Conservation (phyloP, 495 filamentous ascomycete genomes). For the Halenospora varia region DNA sequence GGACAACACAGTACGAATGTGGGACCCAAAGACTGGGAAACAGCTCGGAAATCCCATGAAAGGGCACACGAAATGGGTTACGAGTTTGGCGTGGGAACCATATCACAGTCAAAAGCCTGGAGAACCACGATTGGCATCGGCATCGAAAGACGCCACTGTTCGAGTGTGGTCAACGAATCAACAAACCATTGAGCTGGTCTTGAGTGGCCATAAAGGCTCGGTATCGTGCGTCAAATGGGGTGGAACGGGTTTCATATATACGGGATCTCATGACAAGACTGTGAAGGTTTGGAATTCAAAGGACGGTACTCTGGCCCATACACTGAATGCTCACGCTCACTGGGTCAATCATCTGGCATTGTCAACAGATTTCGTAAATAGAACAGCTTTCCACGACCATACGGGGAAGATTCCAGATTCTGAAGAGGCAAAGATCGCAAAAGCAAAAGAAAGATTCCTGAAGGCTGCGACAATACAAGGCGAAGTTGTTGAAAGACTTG, state of each 20-base stretch:
- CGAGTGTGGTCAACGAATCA: constrained; percentile 83
- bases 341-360: constrained; percentile 96
- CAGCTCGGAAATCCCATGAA: constrained; percentile 71
- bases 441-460: constrained; percentile 81
- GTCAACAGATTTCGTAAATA: constrained; percentile 87
- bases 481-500: constrained; percentile 77
- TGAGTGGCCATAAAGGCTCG: constrained; percentile 83
- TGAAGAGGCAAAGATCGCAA: constrained; percentile 65
- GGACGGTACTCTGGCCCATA: constrained; percentile 74
- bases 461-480: constrained; percentile 79
- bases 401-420: constrained; percentile 63
- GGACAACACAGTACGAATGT: constrained; percentile 88
- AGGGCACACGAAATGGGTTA: constrained; percentile 90
- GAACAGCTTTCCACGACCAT: constrained; percentile 86
- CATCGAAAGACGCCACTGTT: constrained; percentile 87
- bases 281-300: constrained; percentile 87
- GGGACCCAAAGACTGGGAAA: constrained; percentile 82
- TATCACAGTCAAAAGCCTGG: constrained; percentile 78
- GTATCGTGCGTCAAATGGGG: constrained; percentile 95
- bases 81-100: constrained; percentile 86
- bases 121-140: constrained; percentile 76
- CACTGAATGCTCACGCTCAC: constrained; percentile 78
- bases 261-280: constrained; percentile 86
- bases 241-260: constrained; percentile 81
- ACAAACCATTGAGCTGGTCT: constrained; percentile 70